phyloP scores from a whole-genome alignment of 2,329 filamentous ascomycete species.

The Dichotomopilus funicola region DNA sequence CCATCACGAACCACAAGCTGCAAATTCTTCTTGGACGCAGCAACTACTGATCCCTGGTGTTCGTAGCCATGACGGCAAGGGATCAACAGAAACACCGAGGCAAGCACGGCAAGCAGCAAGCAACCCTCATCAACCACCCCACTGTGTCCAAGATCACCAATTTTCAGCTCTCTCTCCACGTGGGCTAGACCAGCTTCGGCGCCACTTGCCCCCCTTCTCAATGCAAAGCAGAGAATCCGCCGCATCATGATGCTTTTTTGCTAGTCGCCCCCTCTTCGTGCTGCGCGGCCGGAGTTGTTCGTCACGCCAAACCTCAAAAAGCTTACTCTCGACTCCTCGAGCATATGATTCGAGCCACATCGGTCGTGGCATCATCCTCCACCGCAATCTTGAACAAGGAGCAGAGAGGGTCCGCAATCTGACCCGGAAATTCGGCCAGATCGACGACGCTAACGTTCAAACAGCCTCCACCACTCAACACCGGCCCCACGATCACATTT shows the following conservation, averaged over 20 bases:
- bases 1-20: not conserved
- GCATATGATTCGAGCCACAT: too few species aligned
- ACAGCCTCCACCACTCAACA: not conserved
- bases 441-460: conserved; percentile 2
- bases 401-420: not conserved
- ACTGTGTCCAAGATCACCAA: not conserved
- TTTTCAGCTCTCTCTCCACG: conserved; percentile 1
- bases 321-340: not conserved
- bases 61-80: not conserved
- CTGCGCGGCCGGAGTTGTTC: too few species aligned
- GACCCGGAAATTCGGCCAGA: not conserved
- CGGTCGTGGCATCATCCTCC: not conserved
- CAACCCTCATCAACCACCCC: not conserved
- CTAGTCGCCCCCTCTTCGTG: not conserved
- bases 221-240: too few species aligned
- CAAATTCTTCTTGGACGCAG: not conserved
- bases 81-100: conserved; percentile 4
- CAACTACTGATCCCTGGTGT: conserved; percentile 2
- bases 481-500: not conserved
- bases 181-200: not conserved
- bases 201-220: not conserved
- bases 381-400: not conserved
- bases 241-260: not conserved
- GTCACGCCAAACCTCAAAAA: not conserved
- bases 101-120: not conserved